A percentile compares a stretch with the other conserved stretches of the same genome.
phyloP scores from a whole-genome alignment of 108 stramenopile species.

The Nitzschia sp. region DNA sequence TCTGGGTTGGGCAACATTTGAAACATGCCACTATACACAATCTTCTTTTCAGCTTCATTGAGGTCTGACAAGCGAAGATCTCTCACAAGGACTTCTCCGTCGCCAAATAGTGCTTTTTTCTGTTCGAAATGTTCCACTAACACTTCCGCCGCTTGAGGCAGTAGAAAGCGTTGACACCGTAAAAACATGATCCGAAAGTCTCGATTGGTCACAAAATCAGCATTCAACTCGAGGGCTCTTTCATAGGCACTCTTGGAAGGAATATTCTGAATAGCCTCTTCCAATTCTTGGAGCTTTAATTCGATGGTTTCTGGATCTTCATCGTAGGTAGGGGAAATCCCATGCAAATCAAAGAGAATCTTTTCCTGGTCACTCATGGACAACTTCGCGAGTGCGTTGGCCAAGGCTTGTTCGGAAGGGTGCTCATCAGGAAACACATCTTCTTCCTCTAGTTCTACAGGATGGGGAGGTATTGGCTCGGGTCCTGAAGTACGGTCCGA shows the following conservation, averaged over 20 bases:
- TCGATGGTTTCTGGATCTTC: constrained; percentile 14
- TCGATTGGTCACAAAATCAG: constrained; percentile 6
- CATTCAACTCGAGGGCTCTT: not conserved
- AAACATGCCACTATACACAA: constrained; percentile 1
- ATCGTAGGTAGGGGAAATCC: not conserved
- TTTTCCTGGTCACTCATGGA: constrained; percentile 7
- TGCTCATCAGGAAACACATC: not conserved
- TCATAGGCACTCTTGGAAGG: constrained; percentile 2
- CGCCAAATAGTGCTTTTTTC: constrained; percentile 34
- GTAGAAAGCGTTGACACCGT: constrained; percentile 37
- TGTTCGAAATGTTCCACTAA: constrained; percentile 29
- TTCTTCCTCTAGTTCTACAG: not conserved
- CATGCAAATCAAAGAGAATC: constrained; percentile 14
- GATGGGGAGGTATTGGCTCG: not conserved
- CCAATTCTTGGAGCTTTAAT: not conserved
- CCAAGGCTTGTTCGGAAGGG: not conserved
- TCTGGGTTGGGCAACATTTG: constrained; percentile 9
- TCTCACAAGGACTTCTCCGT: not conserved
- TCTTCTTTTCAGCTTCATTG: not conserved
- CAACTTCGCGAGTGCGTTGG: not conserved
- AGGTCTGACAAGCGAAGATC: constrained; percentile 3
- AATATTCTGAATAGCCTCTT: constrained; percentile 3
- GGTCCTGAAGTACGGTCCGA: not conserved
- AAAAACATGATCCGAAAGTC: constrained; percentile 44
- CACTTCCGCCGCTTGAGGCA: constrained; percentile 21